Conservation (phyloP, 192 early-diverging fungal genomes). For the Coemansia sp. region DNA sequence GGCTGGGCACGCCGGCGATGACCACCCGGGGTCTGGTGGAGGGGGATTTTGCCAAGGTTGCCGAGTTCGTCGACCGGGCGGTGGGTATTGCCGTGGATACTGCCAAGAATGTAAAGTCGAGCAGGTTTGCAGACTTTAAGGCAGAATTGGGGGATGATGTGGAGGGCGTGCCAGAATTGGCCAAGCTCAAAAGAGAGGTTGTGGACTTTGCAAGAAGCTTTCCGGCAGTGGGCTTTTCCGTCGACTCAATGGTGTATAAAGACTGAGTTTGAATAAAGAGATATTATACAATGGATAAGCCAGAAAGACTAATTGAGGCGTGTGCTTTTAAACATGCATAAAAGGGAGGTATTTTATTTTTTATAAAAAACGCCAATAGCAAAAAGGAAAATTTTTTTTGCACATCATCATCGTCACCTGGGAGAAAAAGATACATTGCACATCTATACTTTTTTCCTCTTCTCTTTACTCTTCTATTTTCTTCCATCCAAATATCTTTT, state of each 20-base stretch:
- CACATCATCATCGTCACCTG: neutral
- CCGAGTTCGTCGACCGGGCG: constrained; percentile 84
- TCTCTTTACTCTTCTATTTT: too few relatives aligned
- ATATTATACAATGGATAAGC: neutral
- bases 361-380: too few relatives aligned
- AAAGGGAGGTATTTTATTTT: too few relatives aligned
- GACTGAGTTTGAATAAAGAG: constrained; percentile 12
- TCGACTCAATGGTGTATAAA: constrained; percentile 64
- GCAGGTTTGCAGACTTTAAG: constrained; percentile 92
- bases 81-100: constrained; percentile 77
- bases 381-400: constrained; percentile 5
- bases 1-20: constrained; percentile 97
- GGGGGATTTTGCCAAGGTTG: constrained; percentile 86
- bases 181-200: constrained; percentile 75
- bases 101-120: constrained; percentile 62
- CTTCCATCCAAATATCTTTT: too few relatives aligned
- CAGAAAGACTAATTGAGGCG: neutral
- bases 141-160: constrained; percentile 73
- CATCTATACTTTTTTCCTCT: constrained; percentile 8
- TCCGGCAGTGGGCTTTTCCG: constrained; percentile 84
- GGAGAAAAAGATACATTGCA: neutral
- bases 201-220: constrained; percentile 81
- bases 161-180: constrained; percentile 58
- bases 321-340: neutral
- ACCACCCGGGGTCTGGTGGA: constrained; percentile 88